Conservation (phyloP, 306 rosid species). For the Rosa lucieae region DNA sequence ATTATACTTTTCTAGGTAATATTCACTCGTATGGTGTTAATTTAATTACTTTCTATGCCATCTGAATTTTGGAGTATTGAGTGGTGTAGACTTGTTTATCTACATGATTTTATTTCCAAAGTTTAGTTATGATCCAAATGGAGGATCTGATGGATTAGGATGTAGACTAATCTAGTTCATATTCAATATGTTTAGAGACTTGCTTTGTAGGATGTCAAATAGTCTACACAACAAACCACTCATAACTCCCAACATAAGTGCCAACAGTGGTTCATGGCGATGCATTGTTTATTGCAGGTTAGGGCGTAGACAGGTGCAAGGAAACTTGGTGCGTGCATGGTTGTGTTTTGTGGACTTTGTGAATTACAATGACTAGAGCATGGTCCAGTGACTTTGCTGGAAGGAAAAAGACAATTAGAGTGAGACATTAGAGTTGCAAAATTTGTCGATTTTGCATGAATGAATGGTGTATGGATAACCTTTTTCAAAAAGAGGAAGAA, state of each 20-base stretch:
- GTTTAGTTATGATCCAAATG: neutral
- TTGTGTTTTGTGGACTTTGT: neutral
- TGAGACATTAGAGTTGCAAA: neutral
- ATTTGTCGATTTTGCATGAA: neutral
- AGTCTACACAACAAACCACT: neutral
- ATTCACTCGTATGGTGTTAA: neutral
- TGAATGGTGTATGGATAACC: neutral
- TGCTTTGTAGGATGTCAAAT: neutral
- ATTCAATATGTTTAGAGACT: neutral
- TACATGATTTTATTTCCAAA: neutral
- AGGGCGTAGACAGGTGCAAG: neutral
- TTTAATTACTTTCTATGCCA: neutral
- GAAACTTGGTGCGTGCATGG: neutral
- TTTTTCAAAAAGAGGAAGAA: neutral
- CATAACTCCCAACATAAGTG: neutral
- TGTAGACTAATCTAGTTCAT: neutral
- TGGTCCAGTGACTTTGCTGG: neutral
- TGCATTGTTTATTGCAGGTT: constrained; percentile 6
- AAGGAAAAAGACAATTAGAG: neutral
- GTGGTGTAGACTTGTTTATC: neutral
- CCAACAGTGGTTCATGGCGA: neutral
- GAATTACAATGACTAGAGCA: neutral
- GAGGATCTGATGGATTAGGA: neutral
- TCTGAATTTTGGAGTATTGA: neutral
- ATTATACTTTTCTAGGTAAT: constrained; percentile 29